Base-by-base conservation (phyloP, 2,329 filamentous ascomycete genomes). In the Xylaria sp. region DNA sequence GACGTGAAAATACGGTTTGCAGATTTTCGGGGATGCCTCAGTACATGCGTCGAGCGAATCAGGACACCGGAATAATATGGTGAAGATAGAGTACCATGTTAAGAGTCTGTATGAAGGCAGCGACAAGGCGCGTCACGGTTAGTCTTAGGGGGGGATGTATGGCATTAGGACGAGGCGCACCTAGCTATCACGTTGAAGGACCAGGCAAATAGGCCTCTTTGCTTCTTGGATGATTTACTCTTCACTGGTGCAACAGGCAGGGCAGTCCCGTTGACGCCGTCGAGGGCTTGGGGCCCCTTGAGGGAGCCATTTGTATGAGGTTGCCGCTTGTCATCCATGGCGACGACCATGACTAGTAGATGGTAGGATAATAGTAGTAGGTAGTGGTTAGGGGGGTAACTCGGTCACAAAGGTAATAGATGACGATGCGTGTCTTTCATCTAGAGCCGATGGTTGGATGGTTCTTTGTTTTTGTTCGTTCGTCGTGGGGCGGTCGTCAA, bases 61-160 rank as follows among this genome's bases (percentile, higher is more conserved):
- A 12, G 95, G 95, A 79, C 95, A 99, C 69, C 91, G 89, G 79
- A 99, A 92, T 67, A 95, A 81, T 64, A 96, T 83, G 27, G 92
- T 96, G 69, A 94, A 80, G 71, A 98, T 89, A 42, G 90, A 86
- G 79, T 96, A 97, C 95, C 95, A 99, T 21, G 93, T 91, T 66
- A 90, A 80, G 53, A 98, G 80, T 76, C 95, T 95, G 71, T 3
- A 54, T 1, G 19, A 42, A 14, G 19, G 24, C 19, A 50, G n/a
- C 32, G 17, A 24, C 12, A 42, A 60, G 45, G 55, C 54, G 63
- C 61, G 65, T 65, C 42, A 73, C 57, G 62, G 55, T 64, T 32
- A 67, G 56, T 63, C 45, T 47, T 32, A 27, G 51, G 53, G 8
- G 42, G 19, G 9, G 36, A n/a, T 45, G 21, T 45, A 17, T 7